Evolutionary conservation across 495 filamentous ascomycete genomes (phyloP).

Genomic region (Letharia columbiana): DNA sequence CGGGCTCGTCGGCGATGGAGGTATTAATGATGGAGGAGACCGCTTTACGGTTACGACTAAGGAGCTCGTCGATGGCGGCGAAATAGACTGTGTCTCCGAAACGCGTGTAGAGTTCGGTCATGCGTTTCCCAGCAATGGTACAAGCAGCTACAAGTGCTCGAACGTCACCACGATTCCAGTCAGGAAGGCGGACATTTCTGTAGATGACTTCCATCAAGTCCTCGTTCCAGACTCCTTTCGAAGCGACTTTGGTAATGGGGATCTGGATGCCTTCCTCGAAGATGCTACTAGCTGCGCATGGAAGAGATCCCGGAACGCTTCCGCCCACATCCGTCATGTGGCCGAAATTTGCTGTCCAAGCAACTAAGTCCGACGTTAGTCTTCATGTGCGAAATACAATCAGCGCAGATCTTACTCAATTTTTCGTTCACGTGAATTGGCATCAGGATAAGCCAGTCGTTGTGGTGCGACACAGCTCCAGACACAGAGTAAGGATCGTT

Average conservation of each 20-base stretch:
- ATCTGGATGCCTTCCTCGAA: conserved; percentile 47
- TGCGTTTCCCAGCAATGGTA: conserved; percentile 36
- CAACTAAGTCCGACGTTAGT: conserved; percentile 25
- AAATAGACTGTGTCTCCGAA: conserved; percentile 39
- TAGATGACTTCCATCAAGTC: conserved; percentile 39
- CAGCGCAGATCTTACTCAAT: conserved; percentile 20
- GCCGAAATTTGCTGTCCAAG: conserved; percentile 44
- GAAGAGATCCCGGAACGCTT: conserved; percentile 45
- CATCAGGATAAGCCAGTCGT: conserved; percentile 41
- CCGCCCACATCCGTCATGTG: conserved; percentile 46
- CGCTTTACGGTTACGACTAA: conserved; percentile 37
- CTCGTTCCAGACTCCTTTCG: conserved; percentile 36
- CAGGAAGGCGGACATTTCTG: conserved; percentile 42
- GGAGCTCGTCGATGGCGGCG: conserved; percentile 37
- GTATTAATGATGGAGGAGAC: conserved; percentile 39
- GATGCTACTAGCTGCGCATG: conserved; percentile 42
- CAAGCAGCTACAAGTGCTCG: conserved; percentile 42
- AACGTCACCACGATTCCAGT: conserved; percentile 43
- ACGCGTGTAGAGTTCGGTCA: conserved; percentile 38
- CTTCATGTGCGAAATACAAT: background rate
- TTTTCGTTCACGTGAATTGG: conserved; percentile 38
- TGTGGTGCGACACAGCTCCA: conserved; percentile 42
- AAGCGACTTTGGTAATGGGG: conserved; percentile 42
- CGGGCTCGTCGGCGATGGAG: conserved; percentile 35
- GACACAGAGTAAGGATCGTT: conserved; percentile 44